These are phyloP conservation scores for Anthracocystis setariae DNA, from an alignment of 1,284 basidiomycete genomes.

Conservation along the genomic window DNA sequence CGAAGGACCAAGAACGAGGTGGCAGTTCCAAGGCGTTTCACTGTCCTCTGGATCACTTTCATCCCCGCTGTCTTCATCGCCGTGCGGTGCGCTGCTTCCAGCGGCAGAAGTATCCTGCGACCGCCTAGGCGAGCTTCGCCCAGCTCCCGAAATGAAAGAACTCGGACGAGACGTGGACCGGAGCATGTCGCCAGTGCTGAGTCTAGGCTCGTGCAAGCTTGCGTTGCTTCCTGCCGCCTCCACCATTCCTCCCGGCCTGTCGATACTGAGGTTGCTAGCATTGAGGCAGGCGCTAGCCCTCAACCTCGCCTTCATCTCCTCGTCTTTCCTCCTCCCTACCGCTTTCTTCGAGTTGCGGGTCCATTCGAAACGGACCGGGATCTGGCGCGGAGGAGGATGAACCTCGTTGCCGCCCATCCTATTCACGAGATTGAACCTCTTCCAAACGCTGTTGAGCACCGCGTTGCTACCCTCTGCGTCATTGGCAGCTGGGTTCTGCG, in stretches of 20 bases:
- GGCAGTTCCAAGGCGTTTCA: constrained; percentile 92
- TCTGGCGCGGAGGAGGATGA: constrained; percentile 47
- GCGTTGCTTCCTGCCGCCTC: constrained; percentile 29
- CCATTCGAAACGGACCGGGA: constrained; percentile 64
- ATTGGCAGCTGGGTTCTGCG: constrained; percentile 2
- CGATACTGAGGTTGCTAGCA: constrained; percentile 34
- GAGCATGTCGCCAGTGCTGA: constrained; percentile 21
- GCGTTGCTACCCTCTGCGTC: constrained; percentile 30
- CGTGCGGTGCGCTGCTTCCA: constrained; percentile 30
- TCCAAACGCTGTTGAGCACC: constrained; percentile 57
- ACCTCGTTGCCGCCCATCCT: constrained; percentile 49
- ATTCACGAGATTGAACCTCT: constrained; percentile 53
- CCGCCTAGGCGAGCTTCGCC: constrained; percentile 21
- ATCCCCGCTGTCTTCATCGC: constrained; percentile 41
- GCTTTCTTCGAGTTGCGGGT: constrained; percentile 41
- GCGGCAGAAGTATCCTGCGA: constrained; percentile 44
- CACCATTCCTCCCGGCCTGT: constrained; percentile 6
- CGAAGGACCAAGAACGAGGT: constrained; percentile 67
- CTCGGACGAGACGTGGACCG: constrained; percentile 26
- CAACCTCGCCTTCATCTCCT: constrained; percentile 29
- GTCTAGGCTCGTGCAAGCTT: constrained; percentile 8
- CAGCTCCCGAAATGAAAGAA: constrained; percentile 33
- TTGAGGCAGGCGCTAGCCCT: constrained; percentile 38
- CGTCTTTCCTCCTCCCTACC: constrained; percentile 8
- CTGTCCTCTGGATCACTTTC: constrained; percentile 87